A percentile compares a stretch with the other conserved stretches of the same genome.
Conservation (phyloP, 169 alveolate species). For the Plasmodium blacklocki region DNA sequence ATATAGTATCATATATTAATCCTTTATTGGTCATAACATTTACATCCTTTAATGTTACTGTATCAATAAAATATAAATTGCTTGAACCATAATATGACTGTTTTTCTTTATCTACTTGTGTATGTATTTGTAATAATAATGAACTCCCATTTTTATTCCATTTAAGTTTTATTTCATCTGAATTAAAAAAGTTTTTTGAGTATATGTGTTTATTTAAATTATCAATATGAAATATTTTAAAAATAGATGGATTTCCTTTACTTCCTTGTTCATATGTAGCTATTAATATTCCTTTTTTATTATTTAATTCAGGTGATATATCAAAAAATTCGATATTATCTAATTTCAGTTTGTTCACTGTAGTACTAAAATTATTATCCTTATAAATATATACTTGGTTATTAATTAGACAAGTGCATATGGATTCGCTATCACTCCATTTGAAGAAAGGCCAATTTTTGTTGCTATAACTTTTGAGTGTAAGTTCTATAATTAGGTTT, state of each 20-base stretch:
- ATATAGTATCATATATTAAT: constrained; percentile 82
- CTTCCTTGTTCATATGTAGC: constrained; percentile 58
- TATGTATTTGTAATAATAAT: constrained; percentile 79
- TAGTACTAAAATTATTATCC: constrained; percentile 5
- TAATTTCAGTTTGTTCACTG: constrained; percentile 5
- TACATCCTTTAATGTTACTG: constrained; percentile 24
- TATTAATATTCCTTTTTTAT: constrained; percentile 26
- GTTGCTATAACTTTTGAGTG: constrained; percentile 45
- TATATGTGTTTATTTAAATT: constrained; percentile 28
- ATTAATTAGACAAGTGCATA: constrained; percentile 19
- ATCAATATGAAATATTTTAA: constrained; percentile 31
- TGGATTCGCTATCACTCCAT: constrained; percentile 59
- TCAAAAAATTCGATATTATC: constrained; percentile 61
- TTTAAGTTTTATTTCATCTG: constrained; percentile 84
- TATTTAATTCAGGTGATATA: constrained; percentile 49
- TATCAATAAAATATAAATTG: constrained; percentile 79
- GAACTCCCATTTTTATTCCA: constrained; percentile 84
- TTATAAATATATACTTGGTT: constrained; percentile 30
- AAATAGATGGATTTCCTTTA: constrained; percentile 61
- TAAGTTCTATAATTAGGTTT: constrained; percentile 12
- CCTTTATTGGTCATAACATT: constrained; percentile 75
- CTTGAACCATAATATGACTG: constrained; percentile 83
- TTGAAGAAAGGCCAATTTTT: constrained; percentile 63
- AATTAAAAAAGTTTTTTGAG: constrained; percentile 73
- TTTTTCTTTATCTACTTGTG: constrained; percentile 82